These are phyloP conservation scores for Globisporangium spinosum DNA, from an alignment of 352 stramenopile species.

Conservation along the genomic window DNA sequence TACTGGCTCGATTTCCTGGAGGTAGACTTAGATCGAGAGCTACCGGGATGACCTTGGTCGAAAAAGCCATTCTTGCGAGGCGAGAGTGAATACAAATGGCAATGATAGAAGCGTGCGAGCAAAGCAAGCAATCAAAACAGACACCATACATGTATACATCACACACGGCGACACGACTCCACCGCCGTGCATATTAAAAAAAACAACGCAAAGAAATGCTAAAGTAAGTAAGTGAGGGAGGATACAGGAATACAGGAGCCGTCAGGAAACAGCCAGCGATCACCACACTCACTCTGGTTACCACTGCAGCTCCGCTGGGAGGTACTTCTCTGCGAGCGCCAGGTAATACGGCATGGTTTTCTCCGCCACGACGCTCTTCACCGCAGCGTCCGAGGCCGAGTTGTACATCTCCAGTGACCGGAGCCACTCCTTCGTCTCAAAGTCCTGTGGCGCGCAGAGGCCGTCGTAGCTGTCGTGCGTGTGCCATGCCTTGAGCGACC, in stretches of 20 bases:
- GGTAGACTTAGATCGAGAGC: background rate
- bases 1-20: background rate
- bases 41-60: conserved; percentile 5
- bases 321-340: conserved; percentile 64
- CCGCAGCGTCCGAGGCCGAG: conserved; percentile 32
- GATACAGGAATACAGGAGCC: background rate
- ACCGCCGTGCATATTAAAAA: background rate
- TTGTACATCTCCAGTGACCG: conserved; percentile 35
- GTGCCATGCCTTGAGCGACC: conserved; percentile 74
- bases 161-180: background rate
- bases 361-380: conserved; percentile 37
- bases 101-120: background rate
- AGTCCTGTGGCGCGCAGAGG: conserved; percentile 38
- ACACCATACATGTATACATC: conserved; percentile 1
- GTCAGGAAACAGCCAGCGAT: background rate
- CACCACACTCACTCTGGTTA: conserved; percentile 24
- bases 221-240: background rate
- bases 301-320: conserved; percentile 67
- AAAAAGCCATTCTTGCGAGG: conserved; percentile 5
- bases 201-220: background rate
- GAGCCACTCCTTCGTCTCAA: conserved; percentile 73
- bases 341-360: conserved; percentile 64
- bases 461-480: conserved; percentile 49
- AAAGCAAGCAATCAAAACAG: background rate
- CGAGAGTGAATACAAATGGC: background rate